phyloP scores from a whole-genome alignment of 2,329 filamentous ascomycete genomes.

The Venturia oleaginea region DNA sequence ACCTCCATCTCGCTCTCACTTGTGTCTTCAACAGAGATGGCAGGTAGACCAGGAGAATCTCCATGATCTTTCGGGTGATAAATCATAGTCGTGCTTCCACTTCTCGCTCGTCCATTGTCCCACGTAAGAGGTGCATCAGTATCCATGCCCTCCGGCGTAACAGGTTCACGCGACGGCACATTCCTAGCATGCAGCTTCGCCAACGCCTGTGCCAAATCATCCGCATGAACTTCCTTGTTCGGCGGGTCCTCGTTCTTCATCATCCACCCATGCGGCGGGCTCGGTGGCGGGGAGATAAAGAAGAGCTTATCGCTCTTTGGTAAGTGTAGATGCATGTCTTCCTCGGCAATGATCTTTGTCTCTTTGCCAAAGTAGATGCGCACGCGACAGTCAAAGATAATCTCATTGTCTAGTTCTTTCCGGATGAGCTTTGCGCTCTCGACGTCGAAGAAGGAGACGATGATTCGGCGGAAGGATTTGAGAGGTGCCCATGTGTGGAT shows the following conservation, averaged over 20 bases:
- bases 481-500: constrained; percentile 73
- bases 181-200: constrained; percentile 40
- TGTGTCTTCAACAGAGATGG: constrained; percentile 56
- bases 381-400: constrained; percentile 59
- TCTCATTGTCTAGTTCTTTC: constrained; percentile 64
- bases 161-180: constrained; percentile 16
- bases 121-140: constrained; percentile 19
- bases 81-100: constrained; percentile 51
- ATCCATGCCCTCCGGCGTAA: constrained; percentile 20
- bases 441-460: constrained; percentile 66
- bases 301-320: constrained; percentile 54
- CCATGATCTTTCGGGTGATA: constrained; percentile 56
- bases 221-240: constrained; percentile 56
- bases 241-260: constrained; percentile 54
- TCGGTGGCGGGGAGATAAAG: constrained; percentile 57
- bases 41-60: constrained; percentile 48
- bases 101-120: constrained; percentile 24
- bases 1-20: constrained; percentile 24
- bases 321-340: constrained; percentile 41
- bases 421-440: constrained; percentile 63
- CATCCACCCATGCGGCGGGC: constrained; percentile 56
- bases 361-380: constrained; percentile 54
- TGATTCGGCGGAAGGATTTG: constrained; percentile 73
- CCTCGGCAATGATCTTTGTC: constrained; percentile 36
- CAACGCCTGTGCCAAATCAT: constrained; percentile 50